These are phyloP conservation scores for Aspergillus awamori DNA, from an alignment of 2,329 filamentous ascomycete genomes.

Conservation along the genomic window DNA sequence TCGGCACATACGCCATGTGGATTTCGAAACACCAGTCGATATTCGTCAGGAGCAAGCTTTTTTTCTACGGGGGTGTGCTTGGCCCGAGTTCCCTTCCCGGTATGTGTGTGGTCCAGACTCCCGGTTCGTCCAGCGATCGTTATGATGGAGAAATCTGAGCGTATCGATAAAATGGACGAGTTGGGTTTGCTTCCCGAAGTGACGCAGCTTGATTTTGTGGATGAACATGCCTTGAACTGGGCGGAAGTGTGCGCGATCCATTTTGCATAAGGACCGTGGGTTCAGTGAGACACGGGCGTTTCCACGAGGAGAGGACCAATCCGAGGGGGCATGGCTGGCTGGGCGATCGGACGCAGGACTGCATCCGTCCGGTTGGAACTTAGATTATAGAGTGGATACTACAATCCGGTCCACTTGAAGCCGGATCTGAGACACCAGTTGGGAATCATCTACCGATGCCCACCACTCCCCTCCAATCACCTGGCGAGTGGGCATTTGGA, in stretches of 20 bases:
- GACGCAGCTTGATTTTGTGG: background rate
- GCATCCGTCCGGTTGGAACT: background rate
- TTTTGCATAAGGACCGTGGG: background rate
- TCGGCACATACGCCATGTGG: background rate
- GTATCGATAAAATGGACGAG: constrained; percentile 1
- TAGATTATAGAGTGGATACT: no score
- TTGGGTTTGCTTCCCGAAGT: background rate
- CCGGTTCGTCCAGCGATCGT: background rate
- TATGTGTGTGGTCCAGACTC: background rate
- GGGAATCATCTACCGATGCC: constrained; percentile 1
- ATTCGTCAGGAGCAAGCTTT: constrained; percentile 3
- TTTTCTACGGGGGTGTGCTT: background rate
- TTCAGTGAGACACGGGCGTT: background rate
- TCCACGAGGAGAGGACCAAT: background rate
- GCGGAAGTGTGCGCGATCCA: background rate
- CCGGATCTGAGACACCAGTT: background rate
- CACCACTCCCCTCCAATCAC: background rate
- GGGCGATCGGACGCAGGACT: constrained; percentile 1
- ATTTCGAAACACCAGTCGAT: background rate
- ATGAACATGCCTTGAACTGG: background rate
- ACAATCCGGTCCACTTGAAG: background rate
- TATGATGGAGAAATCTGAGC: background rate
- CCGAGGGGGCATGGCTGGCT: background rate
- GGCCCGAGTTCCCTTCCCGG: background rate
- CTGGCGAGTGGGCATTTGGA: background rate